A percentile compares a stretch with the other conserved stretches of the same genome.
phyloP scores from a whole-genome alignment of 106 monocot species.

The Alisma plantagoaquatica region DNA sequence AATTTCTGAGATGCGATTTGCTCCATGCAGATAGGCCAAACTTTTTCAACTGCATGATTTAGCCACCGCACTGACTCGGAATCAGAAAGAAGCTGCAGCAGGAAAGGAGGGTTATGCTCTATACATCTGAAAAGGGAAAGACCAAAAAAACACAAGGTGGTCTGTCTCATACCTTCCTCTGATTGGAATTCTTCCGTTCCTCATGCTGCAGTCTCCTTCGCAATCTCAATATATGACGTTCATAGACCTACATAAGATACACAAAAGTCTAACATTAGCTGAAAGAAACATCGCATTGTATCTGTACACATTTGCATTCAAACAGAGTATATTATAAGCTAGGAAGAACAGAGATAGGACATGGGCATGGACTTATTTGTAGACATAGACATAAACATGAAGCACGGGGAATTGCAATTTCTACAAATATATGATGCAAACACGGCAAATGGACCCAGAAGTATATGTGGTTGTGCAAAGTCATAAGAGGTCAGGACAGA shows the following conservation, averaged over 20 bases:
- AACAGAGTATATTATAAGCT: too few relatives aligned
- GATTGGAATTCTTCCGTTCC: constrained; percentile 62
- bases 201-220: constrained; percentile 56
- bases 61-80: constrained; percentile 92
- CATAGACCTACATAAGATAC: constrained; percentile 42
- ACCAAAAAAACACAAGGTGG: background rate
- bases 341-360: too few relatives aligned
- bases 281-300: too few relatives aligned
- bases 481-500: too few relatives aligned
- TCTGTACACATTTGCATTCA: too few relatives aligned
- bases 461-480: too few relatives aligned
- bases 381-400: too few relatives aligned
- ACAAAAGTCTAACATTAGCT: too few relatives aligned
- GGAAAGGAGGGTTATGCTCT: background rate
- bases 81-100: constrained; percentile 86
- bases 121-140: background rate
- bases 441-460: too few relatives aligned
- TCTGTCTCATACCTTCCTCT: constrained; percentile 44
- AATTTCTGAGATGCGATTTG: constrained; percentile 79
- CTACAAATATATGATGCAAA: too few relatives aligned
- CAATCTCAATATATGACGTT: constrained; percentile 36
- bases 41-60: constrained; percentile 79
- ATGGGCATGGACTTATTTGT: too few relatives aligned
- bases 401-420: too few relatives aligned
- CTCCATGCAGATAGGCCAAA: constrained; percentile 98